Conservation (phyloP, 805 yeast species). For the Yarrowia alimentaria region DNA sequence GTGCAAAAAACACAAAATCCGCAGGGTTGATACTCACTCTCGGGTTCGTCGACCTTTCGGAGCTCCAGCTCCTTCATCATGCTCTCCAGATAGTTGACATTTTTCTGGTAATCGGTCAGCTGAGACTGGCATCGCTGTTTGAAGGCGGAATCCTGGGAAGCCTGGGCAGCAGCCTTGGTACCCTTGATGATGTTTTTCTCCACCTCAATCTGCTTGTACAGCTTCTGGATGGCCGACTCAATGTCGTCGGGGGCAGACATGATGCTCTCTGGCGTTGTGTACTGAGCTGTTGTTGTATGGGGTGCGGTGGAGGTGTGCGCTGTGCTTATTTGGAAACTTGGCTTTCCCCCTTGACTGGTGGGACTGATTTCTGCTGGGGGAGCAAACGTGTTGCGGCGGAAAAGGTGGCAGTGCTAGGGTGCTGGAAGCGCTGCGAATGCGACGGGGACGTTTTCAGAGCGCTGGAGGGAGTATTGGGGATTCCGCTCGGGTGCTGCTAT, state of each 20-base stretch:
- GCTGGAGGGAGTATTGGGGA: too few relatives aligned
- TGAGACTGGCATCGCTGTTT: slow-evolving; percentile 88
- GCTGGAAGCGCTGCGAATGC: too few relatives aligned
- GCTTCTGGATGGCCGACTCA: slow-evolving; percentile 54
- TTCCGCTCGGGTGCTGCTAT: too few relatives aligned
- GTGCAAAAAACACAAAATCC: too few relatives aligned
- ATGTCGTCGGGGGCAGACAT: slow-evolving; percentile 27
- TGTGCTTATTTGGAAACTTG: slow-evolving; percentile 11
- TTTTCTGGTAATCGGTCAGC: slow-evolving; percentile 86
- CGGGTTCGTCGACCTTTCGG: slow-evolving; percentile 29
- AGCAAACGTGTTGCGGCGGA: too few relatives aligned
- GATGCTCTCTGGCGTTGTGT: neutral
- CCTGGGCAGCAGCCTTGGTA: slow-evolving; percentile 73
- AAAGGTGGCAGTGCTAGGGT: too few relatives aligned
- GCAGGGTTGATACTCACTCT: slow-evolving; percentile 18
- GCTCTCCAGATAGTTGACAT: slow-evolving; percentile 82
- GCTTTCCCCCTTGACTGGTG: too few relatives aligned
- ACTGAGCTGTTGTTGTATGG: neutral
- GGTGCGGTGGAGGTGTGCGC: slow-evolving; percentile 17
- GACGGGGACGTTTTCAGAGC: too few relatives aligned
- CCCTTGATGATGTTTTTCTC: slow-evolving; percentile 87
- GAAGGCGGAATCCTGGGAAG: slow-evolving; percentile 75
- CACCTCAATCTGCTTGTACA: slow-evolving; percentile 79
- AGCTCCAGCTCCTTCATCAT: slow-evolving; percentile 62
- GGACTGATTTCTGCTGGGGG: too few relatives aligned